Evolutionary conservation across 2,329 filamentous ascomycete genomes (phyloP).

Genomic region (Cladosporium colombiae): DNA sequence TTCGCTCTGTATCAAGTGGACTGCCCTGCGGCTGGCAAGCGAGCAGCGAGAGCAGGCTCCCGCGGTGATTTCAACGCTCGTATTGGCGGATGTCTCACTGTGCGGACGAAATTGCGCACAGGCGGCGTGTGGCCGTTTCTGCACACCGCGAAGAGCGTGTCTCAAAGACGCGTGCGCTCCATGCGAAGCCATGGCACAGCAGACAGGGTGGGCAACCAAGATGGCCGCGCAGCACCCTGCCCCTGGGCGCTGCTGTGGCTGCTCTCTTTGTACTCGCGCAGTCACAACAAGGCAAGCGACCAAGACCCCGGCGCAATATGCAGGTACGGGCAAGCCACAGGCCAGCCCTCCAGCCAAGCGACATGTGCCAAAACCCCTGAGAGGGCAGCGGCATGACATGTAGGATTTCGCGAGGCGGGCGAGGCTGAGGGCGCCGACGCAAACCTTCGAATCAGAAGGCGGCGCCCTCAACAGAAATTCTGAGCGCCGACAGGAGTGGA

Average conservation of each 20-base stretch:
- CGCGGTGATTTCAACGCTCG: not conserved
- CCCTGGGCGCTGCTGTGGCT: conserved; percentile 1
- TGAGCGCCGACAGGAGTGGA: conserved; percentile 1
- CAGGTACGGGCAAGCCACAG: conserved; percentile 11
- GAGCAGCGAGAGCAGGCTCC: not conserved
- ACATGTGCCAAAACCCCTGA: conserved; percentile 8
- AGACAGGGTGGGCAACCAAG: not conserved
- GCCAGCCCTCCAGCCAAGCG: not conserved
- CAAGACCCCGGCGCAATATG: conserved; percentile 2
- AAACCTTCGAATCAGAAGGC: not conserved
- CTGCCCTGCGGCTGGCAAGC: not conserved
- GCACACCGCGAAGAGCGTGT: not conserved
- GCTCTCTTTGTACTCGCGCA: not conserved
- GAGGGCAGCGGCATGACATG: not conserved
- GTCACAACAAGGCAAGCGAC: conserved; percentile 3
- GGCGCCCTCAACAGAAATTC: not conserved
- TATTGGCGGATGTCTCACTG: conserved; percentile 1
- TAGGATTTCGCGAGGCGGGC: not conserved
- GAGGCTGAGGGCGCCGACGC: conserved; percentile 1
- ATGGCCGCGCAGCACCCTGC: not conserved
- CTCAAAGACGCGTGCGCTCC: conserved; percentile 6
- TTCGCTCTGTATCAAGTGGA: conserved; percentile 2
- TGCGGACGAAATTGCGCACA: conserved; percentile 1
- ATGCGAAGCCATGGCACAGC: conserved; percentile 3
- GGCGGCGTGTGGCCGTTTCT: not conserved